phyloP scores from a whole-genome alignment of 1,284 basidiomycete genomes.

The Schizophyllum amplum region DNA sequence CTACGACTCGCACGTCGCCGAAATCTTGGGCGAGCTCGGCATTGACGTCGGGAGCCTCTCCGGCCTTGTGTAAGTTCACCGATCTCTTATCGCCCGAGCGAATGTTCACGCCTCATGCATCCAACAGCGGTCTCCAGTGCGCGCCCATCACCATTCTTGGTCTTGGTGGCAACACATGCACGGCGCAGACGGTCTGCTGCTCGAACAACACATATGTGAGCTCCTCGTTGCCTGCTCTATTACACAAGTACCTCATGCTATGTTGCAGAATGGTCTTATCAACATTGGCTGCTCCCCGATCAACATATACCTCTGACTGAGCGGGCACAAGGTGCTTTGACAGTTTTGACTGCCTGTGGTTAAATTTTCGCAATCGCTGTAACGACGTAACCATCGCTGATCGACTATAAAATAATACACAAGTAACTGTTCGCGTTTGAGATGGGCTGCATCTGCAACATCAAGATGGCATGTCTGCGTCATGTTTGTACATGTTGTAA shows the following conservation, averaged over 20 bases:
- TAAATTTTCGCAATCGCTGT: no score
- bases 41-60: background rate
- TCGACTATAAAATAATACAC: no score
- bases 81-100: background rate
- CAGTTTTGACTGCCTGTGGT: no score
- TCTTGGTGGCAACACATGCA: background rate
- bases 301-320: background rate
- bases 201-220: background rate
- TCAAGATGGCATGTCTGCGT: no score
- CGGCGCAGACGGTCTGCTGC: background rate
- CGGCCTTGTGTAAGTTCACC: background rate
- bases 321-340: no score
- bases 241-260: background rate
- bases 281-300: background rate
- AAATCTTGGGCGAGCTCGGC: background rate
- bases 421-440: no score
- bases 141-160: background rate
- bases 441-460: no score
- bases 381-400: no score
- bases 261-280: background rate
- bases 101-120: background rate
- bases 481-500: no score
- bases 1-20: background rate
- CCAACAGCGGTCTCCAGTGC: background rate
- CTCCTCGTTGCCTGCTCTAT: background rate